Conservation (phyloP, 805 yeast species). For the Wickerhamomyces canadensis region DNA sequence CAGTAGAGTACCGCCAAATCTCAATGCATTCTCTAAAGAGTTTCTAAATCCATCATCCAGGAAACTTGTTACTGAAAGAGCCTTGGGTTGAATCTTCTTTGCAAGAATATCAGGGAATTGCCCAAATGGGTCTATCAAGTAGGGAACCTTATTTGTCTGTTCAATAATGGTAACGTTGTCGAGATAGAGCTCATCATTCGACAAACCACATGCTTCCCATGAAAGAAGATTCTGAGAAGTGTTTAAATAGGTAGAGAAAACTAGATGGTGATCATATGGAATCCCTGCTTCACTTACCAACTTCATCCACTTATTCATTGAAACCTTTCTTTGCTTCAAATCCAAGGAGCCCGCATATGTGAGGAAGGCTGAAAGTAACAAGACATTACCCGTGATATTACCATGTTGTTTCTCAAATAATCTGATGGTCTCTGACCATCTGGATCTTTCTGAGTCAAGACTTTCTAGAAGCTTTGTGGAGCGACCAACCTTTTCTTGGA, state of each 20-base stretch:
- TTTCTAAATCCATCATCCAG: conserved; percentile 59
- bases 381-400: conserved; percentile 55
- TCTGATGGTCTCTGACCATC: conserved; percentile 67
- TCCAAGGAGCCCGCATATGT: conserved; percentile 58
- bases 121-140: conserved; percentile 71
- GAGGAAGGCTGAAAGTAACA: conserved; percentile 56
- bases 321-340: conserved; percentile 36
- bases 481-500: conserved; percentile 54
- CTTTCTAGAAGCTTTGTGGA: conserved; percentile 59
- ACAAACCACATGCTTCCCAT: conserved; percentile 53
- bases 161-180: conserved; percentile 59
- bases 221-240: conserved; percentile 33
- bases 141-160: conserved; percentile 37
- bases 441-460: conserved; percentile 56
- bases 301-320: conserved; percentile 31
- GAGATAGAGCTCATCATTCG: conserved; percentile 52
- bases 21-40: conserved; percentile 70
- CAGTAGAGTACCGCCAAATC: conserved; percentile 75
- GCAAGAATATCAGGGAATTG: conserved; percentile 36
- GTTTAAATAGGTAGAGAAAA: conserved; percentile 32
- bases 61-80: conserved; percentile 59
- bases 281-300: conserved; percentile 34
- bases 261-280: conserved; percentile 30
- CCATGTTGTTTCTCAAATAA: conserved; percentile 42
- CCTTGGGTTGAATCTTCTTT: conserved; percentile 26